A percentile compares a stretch with the other conserved stretches of the same genome.
These are phyloP conservation scores for Geoglossum glabrum DNA, from an alignment of 495 filamentous ascomycete species.

Conservation along the genomic window DNA sequence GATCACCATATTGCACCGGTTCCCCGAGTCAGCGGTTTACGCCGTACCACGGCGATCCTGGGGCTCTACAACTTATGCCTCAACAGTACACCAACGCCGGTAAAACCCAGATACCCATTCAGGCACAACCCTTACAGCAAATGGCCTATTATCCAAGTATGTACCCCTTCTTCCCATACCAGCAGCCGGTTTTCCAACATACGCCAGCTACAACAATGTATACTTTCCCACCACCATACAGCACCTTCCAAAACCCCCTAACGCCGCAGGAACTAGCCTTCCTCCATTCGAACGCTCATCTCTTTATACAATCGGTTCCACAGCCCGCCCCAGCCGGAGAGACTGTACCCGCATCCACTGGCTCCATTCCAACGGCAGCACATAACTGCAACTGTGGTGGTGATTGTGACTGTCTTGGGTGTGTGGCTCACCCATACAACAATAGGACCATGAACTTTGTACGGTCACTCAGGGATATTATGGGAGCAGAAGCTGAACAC, in stretches of 20 bases:
- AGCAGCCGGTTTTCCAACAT: background rate
- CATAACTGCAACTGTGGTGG: constrained; percentile 46
- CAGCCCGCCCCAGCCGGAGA: background rate
- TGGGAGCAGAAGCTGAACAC: constrained; percentile 14
- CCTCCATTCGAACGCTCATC: background rate
- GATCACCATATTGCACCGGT: background rate
- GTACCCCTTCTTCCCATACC: background rate
- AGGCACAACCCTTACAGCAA: background rate
- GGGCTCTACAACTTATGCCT: background rate
- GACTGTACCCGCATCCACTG: background rate
- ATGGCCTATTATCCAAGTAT: background rate
- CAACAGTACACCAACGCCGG: background rate
- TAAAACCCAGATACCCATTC: background rate
- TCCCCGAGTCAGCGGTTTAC: background rate
- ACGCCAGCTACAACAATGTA: background rate
- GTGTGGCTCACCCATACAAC: constrained; percentile 53
- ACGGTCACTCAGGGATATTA: constrained; percentile 26
- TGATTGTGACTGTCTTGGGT: constrained; percentile 48
- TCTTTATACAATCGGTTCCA: constrained; percentile 2
- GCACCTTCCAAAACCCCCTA: constrained; percentile 5
- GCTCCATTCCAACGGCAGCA: constrained; percentile 10
- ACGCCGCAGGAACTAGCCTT: constrained; percentile 3
- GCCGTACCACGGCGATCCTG: background rate
- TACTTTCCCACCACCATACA: constrained; percentile 1
- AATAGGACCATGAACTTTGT: constrained; percentile 46